A percentile compares a stretch with the other conserved stretches of the same genome.
These are phyloP conservation scores for Auxenochlorella pyrenoidosa DNA, from an alignment of 139 green algal species.

Conservation along the genomic window DNA sequence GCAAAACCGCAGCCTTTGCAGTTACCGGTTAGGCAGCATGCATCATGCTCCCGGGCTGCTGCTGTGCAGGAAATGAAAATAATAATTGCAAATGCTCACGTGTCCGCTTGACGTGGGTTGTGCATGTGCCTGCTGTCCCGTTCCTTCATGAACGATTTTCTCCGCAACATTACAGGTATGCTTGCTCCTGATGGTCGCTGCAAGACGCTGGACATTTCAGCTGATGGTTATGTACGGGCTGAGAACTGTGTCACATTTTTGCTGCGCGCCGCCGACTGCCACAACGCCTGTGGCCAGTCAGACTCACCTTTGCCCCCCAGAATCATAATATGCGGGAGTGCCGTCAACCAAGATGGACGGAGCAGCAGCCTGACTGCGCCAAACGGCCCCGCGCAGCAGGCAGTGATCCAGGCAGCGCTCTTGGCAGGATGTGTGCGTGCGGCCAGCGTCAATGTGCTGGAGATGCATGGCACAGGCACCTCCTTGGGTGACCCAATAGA, in stretches of 20 bases:
- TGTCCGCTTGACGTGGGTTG: not conserved
- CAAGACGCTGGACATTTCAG: slow-evolving; percentile 48
- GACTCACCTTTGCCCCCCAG: not conserved
- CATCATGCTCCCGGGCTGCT: too few relatives aligned
- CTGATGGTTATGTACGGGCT: slow-evolving; percentile 54
- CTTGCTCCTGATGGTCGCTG: slow-evolving; percentile 46
- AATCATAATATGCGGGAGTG: not conserved
- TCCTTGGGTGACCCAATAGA: slow-evolving; percentile 89
- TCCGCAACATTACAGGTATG: slow-evolving; percentile 47
- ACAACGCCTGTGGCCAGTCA: not conserved
- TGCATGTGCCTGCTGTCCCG: not conserved
- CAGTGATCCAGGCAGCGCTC: slow-evolving; percentile 27
- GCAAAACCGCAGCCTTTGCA: slow-evolving; percentile 38
- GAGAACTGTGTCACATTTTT: slow-evolving; percentile 26
- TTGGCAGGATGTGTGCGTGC: slow-evolving; percentile 13
- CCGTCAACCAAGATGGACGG: slow-evolving; percentile 68
- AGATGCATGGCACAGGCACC: slow-evolving; percentile 79
- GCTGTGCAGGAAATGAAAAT: not conserved
- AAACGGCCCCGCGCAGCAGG: slow-evolving; percentile 60
- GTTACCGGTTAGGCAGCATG: slow-evolving; percentile 21
- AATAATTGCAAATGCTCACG: not conserved
- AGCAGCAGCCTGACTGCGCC: slow-evolving; percentile 64
- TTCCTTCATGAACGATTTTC: not conserved
- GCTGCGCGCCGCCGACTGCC: not conserved
- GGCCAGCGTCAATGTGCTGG: slow-evolving; percentile 22